Evolutionary conservation across 345 rosid genomes (phyloP).

Genomic region (Bruguiera gymnorhiza): DNA sequence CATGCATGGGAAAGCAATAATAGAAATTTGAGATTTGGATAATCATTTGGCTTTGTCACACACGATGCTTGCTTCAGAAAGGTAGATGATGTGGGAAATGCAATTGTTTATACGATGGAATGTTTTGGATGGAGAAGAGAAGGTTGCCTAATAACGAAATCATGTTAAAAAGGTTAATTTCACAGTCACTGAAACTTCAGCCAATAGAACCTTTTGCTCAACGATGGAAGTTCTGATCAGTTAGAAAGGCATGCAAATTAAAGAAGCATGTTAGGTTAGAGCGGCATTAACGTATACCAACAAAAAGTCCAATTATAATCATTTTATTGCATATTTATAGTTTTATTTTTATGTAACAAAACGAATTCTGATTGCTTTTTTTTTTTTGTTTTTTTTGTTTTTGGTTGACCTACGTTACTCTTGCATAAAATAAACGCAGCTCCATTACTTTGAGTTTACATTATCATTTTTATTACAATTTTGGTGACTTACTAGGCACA

Average conservation of each 20-base stretch:
- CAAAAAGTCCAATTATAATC: too few species aligned
- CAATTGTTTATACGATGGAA: conserved; percentile 25
- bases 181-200: conserved; percentile 14
- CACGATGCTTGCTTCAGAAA: conserved; percentile 24
- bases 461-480: conserved; percentile 16
- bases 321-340: too few species aligned
- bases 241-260: conserved; percentile 34
- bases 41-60: conserved; percentile 24
- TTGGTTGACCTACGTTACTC: too few species aligned
- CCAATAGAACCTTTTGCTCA: conserved; percentile 18
- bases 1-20: background rate
- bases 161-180: conserved; percentile 27
- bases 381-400: too few species aligned
- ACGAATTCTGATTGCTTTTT: too few species aligned
- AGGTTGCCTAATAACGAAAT: conserved; percentile 3
- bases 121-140: conserved; percentile 6
- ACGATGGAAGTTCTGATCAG: conserved; percentile 31
- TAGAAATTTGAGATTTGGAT: conserved; percentile 22
- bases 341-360: too few species aligned
- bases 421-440: too few species aligned
- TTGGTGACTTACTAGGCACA: conserved; percentile 41
- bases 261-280: background rate
- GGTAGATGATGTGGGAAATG: conserved; percentile 22
- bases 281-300: too few species aligned
- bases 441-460: conserved; percentile 13